A percentile compares a stretch with the other conserved stretches of the same genome.
Conservation (phyloP, 2,329 filamentous ascomycete species). For the Colletotrichum ledebouriae region DNA sequence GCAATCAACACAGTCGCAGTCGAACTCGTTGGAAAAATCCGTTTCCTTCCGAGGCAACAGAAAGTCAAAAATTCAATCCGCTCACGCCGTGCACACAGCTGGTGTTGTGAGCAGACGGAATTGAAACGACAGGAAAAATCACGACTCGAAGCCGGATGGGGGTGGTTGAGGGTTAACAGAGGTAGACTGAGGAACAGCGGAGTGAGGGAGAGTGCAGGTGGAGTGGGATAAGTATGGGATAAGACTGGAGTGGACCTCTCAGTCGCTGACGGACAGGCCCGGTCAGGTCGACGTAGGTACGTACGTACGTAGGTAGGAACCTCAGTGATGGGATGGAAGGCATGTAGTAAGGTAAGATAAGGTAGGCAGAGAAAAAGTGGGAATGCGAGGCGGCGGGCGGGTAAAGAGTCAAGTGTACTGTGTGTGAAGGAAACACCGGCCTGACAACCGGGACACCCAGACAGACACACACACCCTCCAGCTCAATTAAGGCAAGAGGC, state of each 20-base stretch:
- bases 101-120: conserved; percentile 21
- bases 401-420: conserved; percentile 14
- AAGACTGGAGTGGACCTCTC: conserved; percentile 2
- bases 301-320: not conserved
- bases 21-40: not conserved
- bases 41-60: not conserved
- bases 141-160: conserved; percentile 38
- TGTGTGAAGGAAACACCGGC: not conserved
- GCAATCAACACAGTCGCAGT: conserved; percentile 20
- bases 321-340: too few relatives aligned
- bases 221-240: conserved; percentile 43
- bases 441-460: conserved; percentile 7
- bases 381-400: conserved; percentile 32
- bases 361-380: conserved; percentile 30
- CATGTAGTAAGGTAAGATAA: too few relatives aligned
- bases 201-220: conserved; percentile 42
- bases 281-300: conserved; percentile 19
- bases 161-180: conserved; percentile 34
- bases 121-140: conserved; percentile 35
- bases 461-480: not conserved
- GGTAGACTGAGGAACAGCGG: conserved; percentile 26
- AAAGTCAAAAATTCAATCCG: conserved; percentile 19
- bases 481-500: not conserved
- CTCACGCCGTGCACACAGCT: conserved; percentile 16
- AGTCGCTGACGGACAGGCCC: conserved; percentile 39